phyloP scores from a whole-genome alignment of 306 rosid genomes.

The Comarum palustre region DNA sequence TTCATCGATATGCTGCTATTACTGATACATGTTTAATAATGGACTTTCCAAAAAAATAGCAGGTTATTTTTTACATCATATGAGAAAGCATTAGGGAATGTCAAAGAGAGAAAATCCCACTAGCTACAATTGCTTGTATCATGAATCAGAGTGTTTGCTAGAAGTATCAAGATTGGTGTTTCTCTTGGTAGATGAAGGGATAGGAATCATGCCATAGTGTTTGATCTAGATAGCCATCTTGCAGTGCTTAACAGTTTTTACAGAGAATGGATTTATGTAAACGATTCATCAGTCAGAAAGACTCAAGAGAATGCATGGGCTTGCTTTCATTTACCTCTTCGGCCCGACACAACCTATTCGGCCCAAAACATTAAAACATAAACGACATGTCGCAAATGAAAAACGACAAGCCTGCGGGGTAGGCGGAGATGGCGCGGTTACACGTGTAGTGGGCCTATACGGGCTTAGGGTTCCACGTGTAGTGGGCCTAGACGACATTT shows the following conservation, averaged over 20 bases:
- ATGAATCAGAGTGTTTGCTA: slow-evolving; percentile 24
- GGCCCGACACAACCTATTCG: too few relatives aligned
- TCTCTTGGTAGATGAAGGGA: slow-evolving; percentile 11
- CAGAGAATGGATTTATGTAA: slow-evolving; percentile 32
- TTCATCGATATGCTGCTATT: slow-evolving; percentile 20
- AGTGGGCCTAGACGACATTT: too few relatives aligned
- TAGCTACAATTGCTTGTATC: slow-evolving; percentile 22
- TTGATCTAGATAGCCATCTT: slow-evolving; percentile 28
- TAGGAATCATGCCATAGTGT: slow-evolving; percentile 24
- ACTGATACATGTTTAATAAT: slow-evolving; percentile 22
- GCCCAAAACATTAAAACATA: too few relatives aligned
- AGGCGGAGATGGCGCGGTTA: too few relatives aligned
- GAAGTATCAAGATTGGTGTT: slow-evolving; percentile 20
- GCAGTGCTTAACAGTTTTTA: too few relatives aligned
- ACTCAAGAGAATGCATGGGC: slow-evolving; percentile 22
- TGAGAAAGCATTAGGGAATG: slow-evolving; percentile 29
- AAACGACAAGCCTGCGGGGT: too few relatives aligned
- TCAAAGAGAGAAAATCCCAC: slow-evolving; percentile 24
- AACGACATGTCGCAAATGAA: too few relatives aligned
- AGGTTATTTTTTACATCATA: neutral
- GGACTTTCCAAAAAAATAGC: slow-evolving; percentile 55
- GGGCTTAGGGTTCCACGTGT: too few relatives aligned
- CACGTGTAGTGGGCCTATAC: too few relatives aligned
- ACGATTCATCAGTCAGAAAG: slow-evolving; percentile 27
- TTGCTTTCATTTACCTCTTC: too few relatives aligned